Conservation (phyloP, 192 early-diverging fungal species). For the Coemansia guatemalensis region DNA sequence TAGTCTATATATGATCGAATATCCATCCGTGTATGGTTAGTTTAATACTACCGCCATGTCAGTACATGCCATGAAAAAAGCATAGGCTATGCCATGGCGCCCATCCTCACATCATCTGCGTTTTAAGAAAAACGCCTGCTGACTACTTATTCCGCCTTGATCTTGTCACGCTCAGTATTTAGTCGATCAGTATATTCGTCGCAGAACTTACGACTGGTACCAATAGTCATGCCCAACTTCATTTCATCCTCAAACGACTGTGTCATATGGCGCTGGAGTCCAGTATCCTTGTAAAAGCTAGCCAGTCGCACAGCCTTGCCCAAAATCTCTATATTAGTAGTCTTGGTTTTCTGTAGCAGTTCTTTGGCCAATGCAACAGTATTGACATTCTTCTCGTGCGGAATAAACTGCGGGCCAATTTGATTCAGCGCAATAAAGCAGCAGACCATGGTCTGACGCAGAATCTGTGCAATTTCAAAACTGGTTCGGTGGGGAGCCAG, state of each 20-base stretch:
- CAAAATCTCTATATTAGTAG: slow-evolving; percentile 25
- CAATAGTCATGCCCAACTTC: slow-evolving; percentile 42
- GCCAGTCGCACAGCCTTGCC: slow-evolving; percentile 21
- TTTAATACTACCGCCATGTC: too few species aligned
- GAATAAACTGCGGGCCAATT: slow-evolving; percentile 50
- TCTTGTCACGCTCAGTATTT: slow-evolving; percentile 15
- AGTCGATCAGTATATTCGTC: slow-evolving; percentile 30
- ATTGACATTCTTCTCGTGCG: slow-evolving; percentile 32
- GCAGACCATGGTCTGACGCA: slow-evolving; percentile 46
- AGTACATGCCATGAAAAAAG: not conserved
- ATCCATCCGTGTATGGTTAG: too few species aligned
- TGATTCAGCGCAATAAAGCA: slow-evolving; percentile 51
- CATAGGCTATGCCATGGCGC: not conserved
- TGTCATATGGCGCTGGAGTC: slow-evolving; percentile 16
- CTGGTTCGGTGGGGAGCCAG: slow-evolving; percentile 42
- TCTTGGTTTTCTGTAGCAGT: slow-evolving; percentile 13
- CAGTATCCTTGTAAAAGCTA: slow-evolving; percentile 27
- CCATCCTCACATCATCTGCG: not conserved
- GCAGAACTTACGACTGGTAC: slow-evolving; percentile 27
- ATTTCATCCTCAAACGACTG: slow-evolving; percentile 35
- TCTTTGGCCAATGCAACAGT: slow-evolving; percentile 39
- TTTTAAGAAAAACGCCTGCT: not conserved
- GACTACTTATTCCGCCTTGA: not conserved
- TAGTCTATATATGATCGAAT: too few species aligned
- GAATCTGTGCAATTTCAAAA: slow-evolving; percentile 42